Evolutionary conservation across 257 asterid species (phyloP).

Genomic region (Ajuga chamaepitys): DNA sequence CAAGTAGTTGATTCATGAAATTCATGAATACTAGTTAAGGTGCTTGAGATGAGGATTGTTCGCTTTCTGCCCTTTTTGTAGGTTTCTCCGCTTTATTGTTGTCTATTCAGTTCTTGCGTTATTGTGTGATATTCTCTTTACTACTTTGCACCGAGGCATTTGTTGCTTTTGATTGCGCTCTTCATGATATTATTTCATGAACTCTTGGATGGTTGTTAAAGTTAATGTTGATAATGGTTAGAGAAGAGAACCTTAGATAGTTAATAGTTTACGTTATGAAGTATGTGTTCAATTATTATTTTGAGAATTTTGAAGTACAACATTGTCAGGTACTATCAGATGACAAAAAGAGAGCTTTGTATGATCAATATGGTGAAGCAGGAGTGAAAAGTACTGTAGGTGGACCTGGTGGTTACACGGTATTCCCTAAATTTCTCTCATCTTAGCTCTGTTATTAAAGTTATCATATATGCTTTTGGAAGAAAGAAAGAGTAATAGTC

Average conservation of each 20-base stretch:
- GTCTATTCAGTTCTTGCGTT: neutral
- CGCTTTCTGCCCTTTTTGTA: neutral
- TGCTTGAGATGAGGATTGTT: neutral
- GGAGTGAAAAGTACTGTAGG: slow-evolving; percentile 85
- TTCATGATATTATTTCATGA: neutral
- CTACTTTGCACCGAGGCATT: slow-evolving; percentile 1
- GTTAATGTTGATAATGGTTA: neutral
- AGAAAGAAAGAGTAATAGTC: slow-evolving; percentile 9
- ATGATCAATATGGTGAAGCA: slow-evolving; percentile 98
- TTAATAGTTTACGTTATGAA: slow-evolving; percentile 8
- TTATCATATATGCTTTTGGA: neutral
- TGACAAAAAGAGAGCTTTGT: slow-evolving; percentile 90
- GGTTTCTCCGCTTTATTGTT: neutral
- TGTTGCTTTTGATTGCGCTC: neutral
- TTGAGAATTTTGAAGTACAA: slow-evolving; percentile 33
- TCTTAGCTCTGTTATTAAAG: neutral
- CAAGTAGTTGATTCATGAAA: neutral
- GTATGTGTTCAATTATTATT: neutral
- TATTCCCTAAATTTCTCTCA: slow-evolving; percentile 21
- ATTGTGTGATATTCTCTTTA: neutral
- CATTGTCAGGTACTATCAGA: slow-evolving; percentile 96
- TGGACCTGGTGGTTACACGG: slow-evolving; percentile 90
- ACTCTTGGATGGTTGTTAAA: slow-evolving; percentile 3
- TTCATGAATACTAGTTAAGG: neutral
- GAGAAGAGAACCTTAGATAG: slow-evolving; percentile 10